phyloP scores from a whole-genome alignment of 2,329 filamentous ascomycete species.

The Septoria linicola region DNA sequence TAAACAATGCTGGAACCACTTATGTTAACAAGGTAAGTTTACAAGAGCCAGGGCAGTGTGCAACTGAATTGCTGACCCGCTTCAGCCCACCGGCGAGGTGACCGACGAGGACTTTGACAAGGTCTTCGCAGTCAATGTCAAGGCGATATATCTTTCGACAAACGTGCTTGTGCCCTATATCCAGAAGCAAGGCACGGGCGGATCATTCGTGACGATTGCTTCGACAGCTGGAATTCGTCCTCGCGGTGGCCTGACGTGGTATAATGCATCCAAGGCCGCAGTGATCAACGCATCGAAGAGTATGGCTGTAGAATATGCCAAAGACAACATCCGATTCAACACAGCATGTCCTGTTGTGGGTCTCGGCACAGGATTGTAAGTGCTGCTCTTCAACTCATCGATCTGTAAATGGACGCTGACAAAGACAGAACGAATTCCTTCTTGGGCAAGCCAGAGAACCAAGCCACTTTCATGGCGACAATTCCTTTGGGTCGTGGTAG shows the following conservation, averaged over 20 bases:
- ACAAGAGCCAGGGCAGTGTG: too few relatives aligned
- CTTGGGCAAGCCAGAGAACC: constrained; percentile 61
- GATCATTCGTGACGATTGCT: constrained; percentile 64
- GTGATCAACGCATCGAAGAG: constrained; percentile 61
- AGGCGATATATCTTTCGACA: constrained; percentile 62
- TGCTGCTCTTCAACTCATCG: constrained; percentile 46
- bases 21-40: constrained; percentile 55
- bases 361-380: constrained; percentile 37
- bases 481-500: constrained; percentile 58
- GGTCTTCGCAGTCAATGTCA: constrained; percentile 68
- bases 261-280: constrained; percentile 67
- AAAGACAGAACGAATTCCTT: constrained; percentile 41
- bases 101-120: constrained; percentile 66
- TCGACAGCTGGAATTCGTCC: constrained; percentile 64
- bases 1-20: constrained; percentile 62
- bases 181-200: constrained; percentile 56
- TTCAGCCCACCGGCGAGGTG: constrained; percentile 58
- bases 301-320: constrained; percentile 71
- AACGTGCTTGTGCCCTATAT: constrained; percentile 62
- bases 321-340: constrained; percentile 71
- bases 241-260: constrained; percentile 65
- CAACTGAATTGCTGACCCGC: not conserved
- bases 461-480: constrained; percentile 54
- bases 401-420: constrained; percentile 4
- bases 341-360: constrained; percentile 56